A percentile compares a stretch with the other conserved stretches of the same genome.
Conservation (phyloP, 768 basidiomycete genomes). For the Mycena chlorophos region DNA sequence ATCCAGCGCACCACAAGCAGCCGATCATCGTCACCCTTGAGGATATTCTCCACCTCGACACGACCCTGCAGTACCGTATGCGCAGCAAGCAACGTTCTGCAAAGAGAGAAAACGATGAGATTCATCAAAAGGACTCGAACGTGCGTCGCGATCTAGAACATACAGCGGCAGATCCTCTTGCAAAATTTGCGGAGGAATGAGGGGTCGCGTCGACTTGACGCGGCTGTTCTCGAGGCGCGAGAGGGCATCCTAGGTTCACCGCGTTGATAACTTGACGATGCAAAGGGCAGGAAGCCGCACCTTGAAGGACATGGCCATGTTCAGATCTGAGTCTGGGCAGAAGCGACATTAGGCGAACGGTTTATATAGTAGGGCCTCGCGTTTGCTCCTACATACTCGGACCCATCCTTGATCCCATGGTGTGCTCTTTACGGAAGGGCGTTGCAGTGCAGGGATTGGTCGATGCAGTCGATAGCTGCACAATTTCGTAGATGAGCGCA, state of each 20-base stretch:
- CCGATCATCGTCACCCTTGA: conserved; percentile 88
- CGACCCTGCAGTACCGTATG: conserved; percentile 90
- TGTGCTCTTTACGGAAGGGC: not conserved
- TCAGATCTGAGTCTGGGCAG: conserved; percentile 48
- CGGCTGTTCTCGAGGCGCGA: conserved; percentile 82
- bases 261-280: not conserved
- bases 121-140: conserved; percentile 3
- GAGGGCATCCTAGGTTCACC: conserved; percentile 53
- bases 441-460: not conserved
- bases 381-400: conserved; percentile 10
- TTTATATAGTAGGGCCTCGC: not conserved
- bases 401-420: conserved; percentile 2
- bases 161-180: conserved; percentile 92
- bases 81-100: conserved; percentile 74
- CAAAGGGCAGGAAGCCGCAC: not conserved
- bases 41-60: conserved; percentile 70
- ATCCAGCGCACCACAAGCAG: conserved; percentile 88
- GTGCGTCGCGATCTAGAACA: conserved; percentile 25
- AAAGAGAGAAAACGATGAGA: conserved; percentile 6
- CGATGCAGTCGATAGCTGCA: not conserved
- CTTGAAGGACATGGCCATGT: conserved; percentile 73
- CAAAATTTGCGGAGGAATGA: conserved; percentile 93
- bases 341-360: conserved; percentile 3
- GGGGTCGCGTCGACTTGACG: conserved; percentile 81
- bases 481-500: not conserved